phyloP scores from a whole-genome alignment of 1,284 basidiomycete species.

The Sporisorium iseilematis-ciliati region DNA sequence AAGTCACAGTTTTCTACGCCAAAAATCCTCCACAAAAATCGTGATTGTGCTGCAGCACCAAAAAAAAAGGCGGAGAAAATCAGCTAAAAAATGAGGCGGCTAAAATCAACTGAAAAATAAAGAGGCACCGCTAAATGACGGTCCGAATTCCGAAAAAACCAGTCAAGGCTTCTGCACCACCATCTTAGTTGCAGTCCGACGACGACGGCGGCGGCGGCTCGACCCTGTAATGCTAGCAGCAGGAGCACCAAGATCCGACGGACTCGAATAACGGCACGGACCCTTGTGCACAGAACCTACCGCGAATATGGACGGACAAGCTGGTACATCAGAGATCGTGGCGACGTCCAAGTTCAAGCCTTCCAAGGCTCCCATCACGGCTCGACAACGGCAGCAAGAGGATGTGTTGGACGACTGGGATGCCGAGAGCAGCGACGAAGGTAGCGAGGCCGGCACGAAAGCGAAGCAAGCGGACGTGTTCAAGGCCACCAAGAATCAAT shows the following conservation, averaged over 20 bases:
- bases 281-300: neutral
- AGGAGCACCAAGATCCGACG: no score
- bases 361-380: constrained; percentile 11
- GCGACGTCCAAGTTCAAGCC: constrained; percentile 44
- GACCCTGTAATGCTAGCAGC: no score
- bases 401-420: constrained; percentile 51
- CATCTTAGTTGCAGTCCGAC: neutral
- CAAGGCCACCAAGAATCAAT: constrained; percentile 34
- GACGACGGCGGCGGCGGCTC: neutral
- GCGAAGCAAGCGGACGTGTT: constrained; percentile 27
- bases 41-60: no score
- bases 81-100: neutral
- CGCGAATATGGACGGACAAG: constrained; percentile 5
- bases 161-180: neutral
- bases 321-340: constrained; percentile 14
- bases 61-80: constrained; percentile 1
- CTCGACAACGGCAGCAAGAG: constrained; percentile 18
- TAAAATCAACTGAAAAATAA: neutral
- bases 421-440: constrained; percentile 42
- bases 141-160: neutral
- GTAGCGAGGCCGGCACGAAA: neutral
- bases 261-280: neutral
- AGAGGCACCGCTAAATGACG: neutral
- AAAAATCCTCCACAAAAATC: constrained; percentile 20
- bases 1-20: neutral